Evolutionary conservation across 1,139 yeast species (phyloP).

Genomic region (Yamadazyma aaseri): DNA sequence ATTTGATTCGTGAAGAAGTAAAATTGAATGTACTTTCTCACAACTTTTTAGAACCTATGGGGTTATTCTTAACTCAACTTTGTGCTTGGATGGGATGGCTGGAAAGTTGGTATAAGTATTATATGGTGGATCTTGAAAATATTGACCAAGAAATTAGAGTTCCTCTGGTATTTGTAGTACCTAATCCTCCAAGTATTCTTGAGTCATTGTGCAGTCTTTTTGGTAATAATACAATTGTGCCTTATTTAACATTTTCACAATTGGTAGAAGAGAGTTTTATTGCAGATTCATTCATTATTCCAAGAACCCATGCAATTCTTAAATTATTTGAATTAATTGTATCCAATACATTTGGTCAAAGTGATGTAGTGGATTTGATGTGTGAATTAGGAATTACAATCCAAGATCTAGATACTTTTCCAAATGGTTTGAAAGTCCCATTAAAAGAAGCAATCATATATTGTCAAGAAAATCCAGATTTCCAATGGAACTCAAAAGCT

Average conservation of each 20-base stretch:
- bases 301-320: constrained; percentile 58
- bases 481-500: constrained; percentile 49
- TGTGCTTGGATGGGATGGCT: constrained; percentile 78
- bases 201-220: constrained; percentile 55
- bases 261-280: constrained; percentile 62
- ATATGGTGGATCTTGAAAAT: constrained; percentile 30
- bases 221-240: constrained; percentile 38
- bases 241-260: constrained; percentile 67
- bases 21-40: constrained; percentile 53
- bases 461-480: constrained; percentile 56
- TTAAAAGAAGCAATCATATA: constrained; percentile 57
- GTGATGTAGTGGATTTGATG: constrained; percentile 59
- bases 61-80: constrained; percentile 58
- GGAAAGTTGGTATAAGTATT: constrained; percentile 60
- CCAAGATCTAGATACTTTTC: constrained; percentile 64
- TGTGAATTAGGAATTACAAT: constrained; percentile 52
- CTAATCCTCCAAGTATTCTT: constrained; percentile 55
- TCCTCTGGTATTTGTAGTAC: constrained; percentile 43
- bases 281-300: constrained; percentile 61
- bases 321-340: constrained; percentile 63
- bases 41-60: constrained; percentile 39
- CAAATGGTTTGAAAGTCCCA: constrained; percentile 69
- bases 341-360: constrained; percentile 49
- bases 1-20: constrained; percentile 74
- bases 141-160: constrained; percentile 30